Conservation (phyloP, 1,284 basidiomycete genomes). For the Ceratobasidium sp. region DNA sequence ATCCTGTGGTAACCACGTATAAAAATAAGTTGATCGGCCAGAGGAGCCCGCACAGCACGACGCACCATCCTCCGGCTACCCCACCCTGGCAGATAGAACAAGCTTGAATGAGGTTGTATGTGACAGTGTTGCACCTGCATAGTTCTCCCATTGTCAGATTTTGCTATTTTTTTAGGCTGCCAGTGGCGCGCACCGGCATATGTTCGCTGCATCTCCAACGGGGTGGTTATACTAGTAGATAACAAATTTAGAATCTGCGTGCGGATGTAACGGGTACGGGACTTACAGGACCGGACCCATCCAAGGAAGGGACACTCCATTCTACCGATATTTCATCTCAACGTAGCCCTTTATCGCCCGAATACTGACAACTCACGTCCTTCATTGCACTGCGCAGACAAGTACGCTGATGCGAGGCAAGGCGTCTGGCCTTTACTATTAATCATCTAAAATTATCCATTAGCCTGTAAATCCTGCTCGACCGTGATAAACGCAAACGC, state of each 20-base stretch:
- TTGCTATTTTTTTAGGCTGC: no score
- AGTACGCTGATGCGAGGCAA: conserved; percentile 47
- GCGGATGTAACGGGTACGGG: neutral
- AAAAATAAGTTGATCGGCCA: neutral
- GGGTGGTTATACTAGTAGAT: conserved; percentile 38
- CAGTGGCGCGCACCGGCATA: conserved; percentile 28
- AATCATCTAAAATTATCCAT: conserved; percentile 35
- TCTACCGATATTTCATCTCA: conserved; percentile 1
- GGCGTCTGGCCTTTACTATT: conserved; percentile 48
- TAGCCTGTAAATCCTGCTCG: neutral
- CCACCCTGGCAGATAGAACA: conserved; percentile 49
- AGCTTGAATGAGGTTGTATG: conserved; percentile 47
- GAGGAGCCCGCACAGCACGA: neutral
- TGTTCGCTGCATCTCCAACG: conserved; percentile 18
- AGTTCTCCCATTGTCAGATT: neutral
- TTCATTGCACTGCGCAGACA: conserved; percentile 43
- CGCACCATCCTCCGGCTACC: conserved; percentile 14
- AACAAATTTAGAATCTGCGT: conserved; percentile 2
- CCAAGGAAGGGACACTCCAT: conserved; percentile 43
- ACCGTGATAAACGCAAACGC: no score
- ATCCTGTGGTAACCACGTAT: neutral
- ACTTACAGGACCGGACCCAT: conserved; percentile 36
- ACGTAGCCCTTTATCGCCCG: neutral
- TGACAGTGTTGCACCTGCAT: conserved; percentile 47
- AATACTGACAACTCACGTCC: conserved; percentile 40